Conservation (phyloP, 331 rosid genomes). For the Quercus phellos region DNA sequence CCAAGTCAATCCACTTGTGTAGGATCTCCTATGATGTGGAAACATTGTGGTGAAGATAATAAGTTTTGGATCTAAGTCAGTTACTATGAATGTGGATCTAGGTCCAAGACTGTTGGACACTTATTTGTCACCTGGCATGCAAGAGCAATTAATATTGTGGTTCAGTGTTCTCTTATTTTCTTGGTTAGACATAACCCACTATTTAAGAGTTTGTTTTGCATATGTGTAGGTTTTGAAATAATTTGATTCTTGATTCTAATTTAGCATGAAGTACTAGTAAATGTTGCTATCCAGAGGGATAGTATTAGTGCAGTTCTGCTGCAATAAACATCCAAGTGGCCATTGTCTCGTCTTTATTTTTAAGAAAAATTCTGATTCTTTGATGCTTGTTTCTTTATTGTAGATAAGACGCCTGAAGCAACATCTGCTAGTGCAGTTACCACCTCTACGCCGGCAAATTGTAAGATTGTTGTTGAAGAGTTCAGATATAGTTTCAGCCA, state of each 20-base stretch:
- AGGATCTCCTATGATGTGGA: background rate
- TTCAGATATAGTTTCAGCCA: conserved; percentile 78
- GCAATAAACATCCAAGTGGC: background rate
- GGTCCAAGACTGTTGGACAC: background rate
- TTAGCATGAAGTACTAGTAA: background rate
- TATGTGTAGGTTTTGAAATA: background rate
- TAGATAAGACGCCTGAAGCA: conserved; percentile 95
- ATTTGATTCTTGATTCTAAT: background rate
- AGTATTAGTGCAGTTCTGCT: background rate
- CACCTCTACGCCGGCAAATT: conserved; percentile 91
- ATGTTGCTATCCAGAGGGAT: background rate
- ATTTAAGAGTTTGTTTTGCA: background rate
- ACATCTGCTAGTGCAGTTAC: conserved; percentile 79
- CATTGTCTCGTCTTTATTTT: conserved; percentile 6
- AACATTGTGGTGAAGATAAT: background rate
- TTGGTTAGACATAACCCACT: background rate
- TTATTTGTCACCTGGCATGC: background rate
- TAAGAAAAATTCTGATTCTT: conserved; percentile 20
- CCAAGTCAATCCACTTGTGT: too few relatives aligned
- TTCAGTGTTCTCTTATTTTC: background rate
- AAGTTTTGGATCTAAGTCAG: background rate
- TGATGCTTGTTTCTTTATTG: conserved; percentile 18
- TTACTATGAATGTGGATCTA: background rate
- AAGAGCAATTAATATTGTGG: background rate
- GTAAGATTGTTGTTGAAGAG: conserved; percentile 60